phyloP scores from a whole-genome alignment of 164 flowering plant genomes.

The Malania oleifera region DNA sequence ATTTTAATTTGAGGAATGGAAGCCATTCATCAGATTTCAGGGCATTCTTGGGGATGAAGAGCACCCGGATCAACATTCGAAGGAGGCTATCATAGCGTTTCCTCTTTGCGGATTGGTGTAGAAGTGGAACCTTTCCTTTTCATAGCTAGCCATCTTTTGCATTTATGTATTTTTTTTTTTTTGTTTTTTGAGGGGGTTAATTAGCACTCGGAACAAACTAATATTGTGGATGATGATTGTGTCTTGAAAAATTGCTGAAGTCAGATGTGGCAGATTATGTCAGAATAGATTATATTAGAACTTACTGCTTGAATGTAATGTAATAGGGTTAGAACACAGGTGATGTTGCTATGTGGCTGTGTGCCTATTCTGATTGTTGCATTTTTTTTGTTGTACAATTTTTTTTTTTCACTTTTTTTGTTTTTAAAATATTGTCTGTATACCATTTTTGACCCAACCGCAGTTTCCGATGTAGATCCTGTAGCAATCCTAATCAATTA shows the following conservation, averaged over 20 bases:
- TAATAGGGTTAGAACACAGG: constrained; percentile 21
- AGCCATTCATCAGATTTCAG: constrained; percentile 6
- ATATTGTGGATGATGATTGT: constrained; percentile 18
- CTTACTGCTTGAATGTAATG: constrained; percentile 18
- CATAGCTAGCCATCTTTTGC: constrained; percentile 7
- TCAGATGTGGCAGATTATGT: constrained; percentile 18
- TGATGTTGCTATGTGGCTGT: constrained; percentile 16
- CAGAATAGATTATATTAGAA: constrained; percentile 16
- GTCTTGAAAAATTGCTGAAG: constrained; percentile 16
- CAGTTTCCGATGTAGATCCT: constrained; percentile 8
- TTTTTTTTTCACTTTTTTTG: not conserved
- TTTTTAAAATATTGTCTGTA: not conserved
- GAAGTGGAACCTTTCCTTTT: constrained; percentile 13
- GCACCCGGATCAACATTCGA: constrained; percentile 7
- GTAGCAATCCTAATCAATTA: constrained; percentile 13
- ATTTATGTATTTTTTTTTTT: constrained; percentile 8
- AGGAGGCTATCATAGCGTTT: constrained; percentile 3
- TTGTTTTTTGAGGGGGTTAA: not conserved
- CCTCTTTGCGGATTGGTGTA: constrained; percentile 11
- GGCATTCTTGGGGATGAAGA: constrained; percentile 6
- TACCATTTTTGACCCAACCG: not conserved
- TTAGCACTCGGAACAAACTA: constrained; percentile 12
- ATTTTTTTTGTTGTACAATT: constrained; percentile 13
- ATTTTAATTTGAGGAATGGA: constrained; percentile 3
- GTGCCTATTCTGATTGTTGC: constrained; percentile 11